Evolutionary conservation across 176 grass and related monocot species (phyloP).

Genomic region (Avena sativa): DNA sequence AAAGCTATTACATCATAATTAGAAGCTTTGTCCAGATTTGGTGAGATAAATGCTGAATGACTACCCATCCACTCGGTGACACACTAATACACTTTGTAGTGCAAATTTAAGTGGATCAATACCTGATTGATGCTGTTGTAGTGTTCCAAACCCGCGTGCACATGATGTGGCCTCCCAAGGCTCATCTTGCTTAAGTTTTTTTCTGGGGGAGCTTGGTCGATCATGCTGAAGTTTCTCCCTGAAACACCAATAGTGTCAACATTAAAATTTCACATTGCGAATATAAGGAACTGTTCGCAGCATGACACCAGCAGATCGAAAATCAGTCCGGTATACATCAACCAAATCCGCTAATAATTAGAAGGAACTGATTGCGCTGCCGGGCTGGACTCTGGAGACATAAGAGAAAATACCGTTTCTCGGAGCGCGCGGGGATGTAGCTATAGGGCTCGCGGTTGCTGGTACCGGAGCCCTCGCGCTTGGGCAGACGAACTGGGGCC

Average conservation of each 20-base stretch:
- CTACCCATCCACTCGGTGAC: background rate
- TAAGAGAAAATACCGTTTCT: background rate
- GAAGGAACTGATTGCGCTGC: too few relatives aligned
- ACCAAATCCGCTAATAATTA: too few relatives aligned
- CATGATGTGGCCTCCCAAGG: background rate
- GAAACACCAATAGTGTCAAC: conserved; percentile 1
- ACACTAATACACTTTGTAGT: background rate
- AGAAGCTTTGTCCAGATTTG: background rate
- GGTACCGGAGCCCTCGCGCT: background rate
- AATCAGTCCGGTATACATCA: too few relatives aligned
- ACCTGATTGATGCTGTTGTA: conserved; percentile 10
- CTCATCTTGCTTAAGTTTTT: background rate
- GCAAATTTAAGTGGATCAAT: background rate
- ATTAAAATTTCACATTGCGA: background rate
- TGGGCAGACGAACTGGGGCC: background rate
- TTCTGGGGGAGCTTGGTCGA: background rate
- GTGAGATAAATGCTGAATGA: background rate
- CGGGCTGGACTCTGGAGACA: too few relatives aligned
- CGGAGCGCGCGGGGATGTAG: background rate
- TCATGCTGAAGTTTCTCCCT: background rate
- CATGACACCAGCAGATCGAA: too few relatives aligned
- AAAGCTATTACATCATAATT: background rate
- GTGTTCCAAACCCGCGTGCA: background rate
- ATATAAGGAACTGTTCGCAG: too few relatives aligned
- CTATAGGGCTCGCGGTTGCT: background rate